Percentiles rank a stretch among this genome's conserved stretches.
Evolutionary conservation across 345 rosid species (phyloP).

Genomic region (Citrus glauca): DNA sequence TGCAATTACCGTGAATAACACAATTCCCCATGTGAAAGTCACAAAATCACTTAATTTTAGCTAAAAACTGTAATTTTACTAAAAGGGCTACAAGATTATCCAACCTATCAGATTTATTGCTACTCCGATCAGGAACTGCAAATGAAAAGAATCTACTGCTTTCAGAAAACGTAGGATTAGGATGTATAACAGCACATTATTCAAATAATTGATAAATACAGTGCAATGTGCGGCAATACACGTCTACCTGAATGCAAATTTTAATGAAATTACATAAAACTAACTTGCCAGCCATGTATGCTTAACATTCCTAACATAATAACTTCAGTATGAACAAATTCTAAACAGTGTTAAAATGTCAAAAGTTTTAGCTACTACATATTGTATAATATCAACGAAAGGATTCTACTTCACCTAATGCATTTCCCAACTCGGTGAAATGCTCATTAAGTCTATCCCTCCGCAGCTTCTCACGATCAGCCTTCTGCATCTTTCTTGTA

Average conservation of each 20-base stretch:
- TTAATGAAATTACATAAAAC: background rate
- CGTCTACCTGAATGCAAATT: background rate
- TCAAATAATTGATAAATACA: background rate
- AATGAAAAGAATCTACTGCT: background rate
- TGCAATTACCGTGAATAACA: background rate
- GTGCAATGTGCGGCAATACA: background rate
- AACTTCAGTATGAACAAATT: background rate
- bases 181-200: background rate
- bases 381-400: background rate
- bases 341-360: background rate
- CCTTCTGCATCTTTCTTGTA: slow-evolving; percentile 74
- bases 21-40: background rate
- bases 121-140: background rate
- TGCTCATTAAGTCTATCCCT: slow-evolving; percentile 90
- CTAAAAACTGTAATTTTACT: background rate
- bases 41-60: background rate
- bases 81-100: background rate
- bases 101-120: background rate
- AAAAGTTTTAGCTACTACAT: background rate
- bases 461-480: slow-evolving; percentile 88
- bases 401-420: slow-evolving; percentile 47
- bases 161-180: background rate
- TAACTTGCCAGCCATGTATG: background rate
- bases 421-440: slow-evolving; percentile 68
- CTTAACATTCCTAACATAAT: background rate